Percentiles rank a stretch among this genome's conserved stretches.
phyloP scores from a whole-genome alignment of 1,284 basidiomycete genomes.

The Polyporus tsugae region DNA sequence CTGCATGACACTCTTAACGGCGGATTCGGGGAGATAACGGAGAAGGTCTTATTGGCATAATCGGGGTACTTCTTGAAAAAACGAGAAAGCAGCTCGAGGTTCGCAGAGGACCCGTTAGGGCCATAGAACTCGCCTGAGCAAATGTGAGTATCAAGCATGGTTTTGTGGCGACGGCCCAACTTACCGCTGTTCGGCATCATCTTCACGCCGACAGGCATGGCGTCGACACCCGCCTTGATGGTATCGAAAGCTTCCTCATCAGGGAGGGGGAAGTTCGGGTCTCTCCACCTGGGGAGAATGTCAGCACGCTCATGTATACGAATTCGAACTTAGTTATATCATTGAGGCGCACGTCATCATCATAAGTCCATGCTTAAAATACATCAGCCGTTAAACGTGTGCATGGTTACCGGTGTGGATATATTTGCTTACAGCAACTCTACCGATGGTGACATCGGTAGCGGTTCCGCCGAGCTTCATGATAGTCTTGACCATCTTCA shows the following conservation, averaged over 20 bases:
- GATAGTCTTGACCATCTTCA: background rate
- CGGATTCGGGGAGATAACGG: too few relatives aligned
- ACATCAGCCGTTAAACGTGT: background rate
- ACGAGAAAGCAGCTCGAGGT: conserved; percentile 50
- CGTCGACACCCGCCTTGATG: conserved; percentile 68
- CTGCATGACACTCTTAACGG: background rate
- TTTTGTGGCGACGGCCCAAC: background rate
- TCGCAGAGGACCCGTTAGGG: conserved; percentile 39
- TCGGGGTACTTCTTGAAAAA: conserved; percentile 61
- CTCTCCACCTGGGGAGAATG: conserved; percentile 29
- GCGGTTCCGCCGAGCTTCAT: conserved; percentile 5
- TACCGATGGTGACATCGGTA: conserved; percentile 4
- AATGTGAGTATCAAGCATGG: conserved; percentile 24
- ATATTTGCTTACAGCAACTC: conserved; percentile 9
- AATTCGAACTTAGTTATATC: background rate
- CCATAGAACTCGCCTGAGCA: conserved; percentile 15
- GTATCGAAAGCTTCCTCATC: conserved; percentile 67
- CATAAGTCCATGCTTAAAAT: conserved; percentile 55
- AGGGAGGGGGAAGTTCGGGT: conserved; percentile 43
- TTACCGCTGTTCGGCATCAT: conserved; percentile 46
- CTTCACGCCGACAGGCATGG: conserved; percentile 55
- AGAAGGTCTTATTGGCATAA: conserved; percentile 56
- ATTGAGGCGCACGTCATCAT: conserved; percentile 50
- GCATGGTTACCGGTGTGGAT: background rate
- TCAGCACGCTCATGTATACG: background rate